These are phyloP conservation scores for Cutaneotrichosporon sp. DNA, from an alignment of 1,284 basidiomycete genomes.

Conservation along the genomic window DNA sequence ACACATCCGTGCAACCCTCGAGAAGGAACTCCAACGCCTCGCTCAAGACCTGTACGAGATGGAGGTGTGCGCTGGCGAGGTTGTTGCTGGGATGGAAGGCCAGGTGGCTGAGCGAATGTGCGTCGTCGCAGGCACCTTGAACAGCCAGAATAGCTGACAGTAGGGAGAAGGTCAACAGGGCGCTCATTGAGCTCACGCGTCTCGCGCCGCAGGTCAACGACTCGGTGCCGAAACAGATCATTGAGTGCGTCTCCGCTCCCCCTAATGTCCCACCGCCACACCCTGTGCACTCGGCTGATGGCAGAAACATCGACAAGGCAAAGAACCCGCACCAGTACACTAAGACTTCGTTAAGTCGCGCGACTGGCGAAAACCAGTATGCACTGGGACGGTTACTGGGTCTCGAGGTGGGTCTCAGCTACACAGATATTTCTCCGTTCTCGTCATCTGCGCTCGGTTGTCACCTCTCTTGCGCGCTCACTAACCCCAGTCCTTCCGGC, in stretches of 20 bases:
- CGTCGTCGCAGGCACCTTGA: slow-evolving; percentile 14
- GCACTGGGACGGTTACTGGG: slow-evolving; percentile 45
- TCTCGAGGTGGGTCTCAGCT: slow-evolving; percentile 38
- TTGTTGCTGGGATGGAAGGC: slow-evolving; percentile 39
- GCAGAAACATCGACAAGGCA: slow-evolving; percentile 33
- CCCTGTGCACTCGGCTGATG: slow-evolving; percentile 1
- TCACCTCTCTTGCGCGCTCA: background rate
- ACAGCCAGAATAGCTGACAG: slow-evolving; percentile 3
- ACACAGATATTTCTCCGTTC: background rate
- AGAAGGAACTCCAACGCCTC: slow-evolving; percentile 36
- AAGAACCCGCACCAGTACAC: slow-evolving; percentile 44
- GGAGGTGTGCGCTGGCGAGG: slow-evolving; percentile 51
- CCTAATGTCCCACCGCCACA: background rate
- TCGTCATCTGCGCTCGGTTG: background rate
- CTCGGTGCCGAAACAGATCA: slow-evolving; percentile 40
- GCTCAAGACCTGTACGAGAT: slow-evolving; percentile 50
- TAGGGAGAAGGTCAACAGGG: slow-evolving; percentile 39
- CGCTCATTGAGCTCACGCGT: slow-evolving; percentile 32
- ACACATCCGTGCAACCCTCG: slow-evolving; percentile 35
- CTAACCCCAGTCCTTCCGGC: slow-evolving; percentile 39
- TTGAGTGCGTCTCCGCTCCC: slow-evolving; percentile 37
- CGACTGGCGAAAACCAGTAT: slow-evolving; percentile 50
- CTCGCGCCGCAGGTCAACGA: slow-evolving; percentile 39
- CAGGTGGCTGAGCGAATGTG: slow-evolving; percentile 42
- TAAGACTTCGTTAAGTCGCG: slow-evolving; percentile 37